These are phyloP conservation scores for Limnomonas spitsbergensis DNA, from an alignment of 139 green algal genomes.

Conservation along the genomic window DNA sequence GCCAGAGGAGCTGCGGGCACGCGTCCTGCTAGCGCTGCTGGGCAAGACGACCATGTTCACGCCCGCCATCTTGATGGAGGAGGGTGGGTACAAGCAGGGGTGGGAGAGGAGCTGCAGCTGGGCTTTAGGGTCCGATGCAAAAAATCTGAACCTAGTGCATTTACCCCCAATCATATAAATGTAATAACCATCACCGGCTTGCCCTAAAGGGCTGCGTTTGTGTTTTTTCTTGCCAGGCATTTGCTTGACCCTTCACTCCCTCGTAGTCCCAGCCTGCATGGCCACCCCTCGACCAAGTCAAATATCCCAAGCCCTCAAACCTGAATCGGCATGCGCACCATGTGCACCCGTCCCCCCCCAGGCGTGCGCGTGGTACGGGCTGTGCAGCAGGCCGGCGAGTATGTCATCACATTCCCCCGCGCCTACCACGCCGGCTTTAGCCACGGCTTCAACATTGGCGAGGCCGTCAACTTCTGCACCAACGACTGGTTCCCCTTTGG, in stretches of 20 bases:
- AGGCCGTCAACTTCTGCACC: conserved; percentile 90
- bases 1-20: not conserved
- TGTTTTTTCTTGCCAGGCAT: too few relatives aligned
- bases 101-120: conserved; percentile 31
- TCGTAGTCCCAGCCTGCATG: too few relatives aligned
- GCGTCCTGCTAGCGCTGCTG: conserved; percentile 28
- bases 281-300: too few relatives aligned
- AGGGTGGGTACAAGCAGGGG: conserved; percentile 50
- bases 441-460: conserved; percentile 80
- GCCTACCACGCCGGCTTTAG: conserved; percentile 84
- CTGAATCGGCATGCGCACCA: too few relatives aligned
- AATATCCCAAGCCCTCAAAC: too few relatives aligned
- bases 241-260: too few relatives aligned
- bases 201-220: too few relatives aligned
- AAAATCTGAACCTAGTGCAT: too few relatives aligned
- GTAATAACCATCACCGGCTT: too few relatives aligned
- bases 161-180: not conserved
- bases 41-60: conserved; percentile 73
- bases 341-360: too few relatives aligned
- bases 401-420: conserved; percentile 83
- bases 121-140: not conserved
- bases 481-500: conserved; percentile 63
- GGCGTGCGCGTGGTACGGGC: conserved; percentile 13
- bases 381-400: conserved; percentile 66
- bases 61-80: conserved; percentile 51